These are phyloP conservation scores for Tylopilus subfusipes DNA, from an alignment of 768 basidiomycete genomes.

Conservation along the genomic window DNA sequence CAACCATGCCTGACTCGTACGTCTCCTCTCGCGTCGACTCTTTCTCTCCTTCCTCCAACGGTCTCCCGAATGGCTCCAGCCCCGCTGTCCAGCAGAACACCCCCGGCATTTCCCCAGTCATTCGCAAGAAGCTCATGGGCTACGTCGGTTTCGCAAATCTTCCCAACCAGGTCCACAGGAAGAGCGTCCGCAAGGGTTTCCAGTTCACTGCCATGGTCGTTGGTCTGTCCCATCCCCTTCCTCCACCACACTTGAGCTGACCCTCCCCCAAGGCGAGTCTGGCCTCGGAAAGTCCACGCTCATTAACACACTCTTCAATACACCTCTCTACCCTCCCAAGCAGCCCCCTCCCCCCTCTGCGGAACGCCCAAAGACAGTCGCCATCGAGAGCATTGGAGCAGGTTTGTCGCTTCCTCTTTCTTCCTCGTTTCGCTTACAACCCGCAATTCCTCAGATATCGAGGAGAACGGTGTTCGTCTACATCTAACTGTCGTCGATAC, in stretches of 20 bases:
- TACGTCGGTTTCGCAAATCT: constrained; percentile 97
- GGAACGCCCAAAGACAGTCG: constrained; percentile 89
- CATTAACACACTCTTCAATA: constrained; percentile 98
- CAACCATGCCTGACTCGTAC: constrained; percentile 71
- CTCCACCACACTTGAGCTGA: constrained; percentile 7
- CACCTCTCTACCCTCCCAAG: constrained; percentile 88
- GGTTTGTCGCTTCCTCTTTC: constrained; percentile 46
- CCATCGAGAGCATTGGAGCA: constrained; percentile 97
- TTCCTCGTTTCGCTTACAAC: constrained; percentile 7
- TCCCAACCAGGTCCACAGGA: constrained; percentile 98
- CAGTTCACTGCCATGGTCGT: constrained; percentile 99
- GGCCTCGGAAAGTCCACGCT: constrained; percentile 98
- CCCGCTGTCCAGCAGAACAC: constrained; percentile 49
- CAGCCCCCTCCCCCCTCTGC: constrained; percentile 78
- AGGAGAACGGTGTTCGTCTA: constrained; percentile 95
- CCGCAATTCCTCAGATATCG: constrained; percentile 70
- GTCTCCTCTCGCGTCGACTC: constrained; percentile 62
- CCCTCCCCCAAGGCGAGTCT: constrained; percentile 72
- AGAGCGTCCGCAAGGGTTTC: constrained; percentile 97
- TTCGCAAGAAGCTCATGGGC: constrained; percentile 91
- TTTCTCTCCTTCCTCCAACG: constrained; percentile 50
- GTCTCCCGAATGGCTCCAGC: constrained; percentile 58
- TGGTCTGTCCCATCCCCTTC: constrained; percentile 54
- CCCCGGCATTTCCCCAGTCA: constrained; percentile 36
- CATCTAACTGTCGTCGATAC: constrained; percentile 99